Percentiles rank a stretch among this genome's conserved stretches.
phyloP scores from a whole-genome alignment of 495 filamentous ascomycete genomes.

The Echria macrotheca region DNA sequence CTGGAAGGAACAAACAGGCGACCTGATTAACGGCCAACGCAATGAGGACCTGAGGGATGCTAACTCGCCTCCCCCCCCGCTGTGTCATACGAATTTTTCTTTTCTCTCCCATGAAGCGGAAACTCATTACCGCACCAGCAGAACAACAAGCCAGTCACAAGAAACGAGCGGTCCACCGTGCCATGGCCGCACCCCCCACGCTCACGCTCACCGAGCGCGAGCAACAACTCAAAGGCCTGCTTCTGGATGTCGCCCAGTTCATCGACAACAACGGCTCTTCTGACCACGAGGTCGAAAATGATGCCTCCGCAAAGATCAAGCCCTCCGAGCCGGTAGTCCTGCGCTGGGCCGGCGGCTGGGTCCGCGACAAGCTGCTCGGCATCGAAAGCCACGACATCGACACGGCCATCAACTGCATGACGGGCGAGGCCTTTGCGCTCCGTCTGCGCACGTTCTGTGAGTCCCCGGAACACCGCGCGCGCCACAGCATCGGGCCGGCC shows the following conservation, averaged over 20 bases:
- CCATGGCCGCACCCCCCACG: slow-evolving; percentile 7
- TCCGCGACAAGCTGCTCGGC: slow-evolving; percentile 89
- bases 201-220: slow-evolving; percentile 59
- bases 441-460: slow-evolving; percentile 54
- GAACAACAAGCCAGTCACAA: not conserved
- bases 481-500: slow-evolving; percentile 43
- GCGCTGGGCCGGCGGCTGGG: slow-evolving; percentile 97
- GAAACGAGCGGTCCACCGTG: too few species aligned
- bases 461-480: slow-evolving; percentile 28
- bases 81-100: not conserved
- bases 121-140: slow-evolving; percentile 6
- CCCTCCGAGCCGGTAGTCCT: slow-evolving; percentile 52
- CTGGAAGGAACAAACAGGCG: too few species aligned
- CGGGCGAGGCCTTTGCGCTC: slow-evolving; percentile 75
- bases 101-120: slow-evolving; percentile 20
- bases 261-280: slow-evolving; percentile 43
- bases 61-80: slow-evolving; percentile 3
- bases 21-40: too few species aligned
- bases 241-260: slow-evolving; percentile 68
- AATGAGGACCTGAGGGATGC: too few species aligned
- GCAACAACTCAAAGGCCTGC: slow-evolving; percentile 58
- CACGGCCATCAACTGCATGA: slow-evolving; percentile 92
- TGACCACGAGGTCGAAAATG: slow-evolving; percentile 12
- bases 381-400: slow-evolving; percentile 85
- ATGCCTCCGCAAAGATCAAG: slow-evolving; percentile 17